Evolutionary conservation across 495 filamentous ascomycete species (phyloP), one percentile per base, ranked within the genome.

Genomic region (Penicillium salamii): DNA sequence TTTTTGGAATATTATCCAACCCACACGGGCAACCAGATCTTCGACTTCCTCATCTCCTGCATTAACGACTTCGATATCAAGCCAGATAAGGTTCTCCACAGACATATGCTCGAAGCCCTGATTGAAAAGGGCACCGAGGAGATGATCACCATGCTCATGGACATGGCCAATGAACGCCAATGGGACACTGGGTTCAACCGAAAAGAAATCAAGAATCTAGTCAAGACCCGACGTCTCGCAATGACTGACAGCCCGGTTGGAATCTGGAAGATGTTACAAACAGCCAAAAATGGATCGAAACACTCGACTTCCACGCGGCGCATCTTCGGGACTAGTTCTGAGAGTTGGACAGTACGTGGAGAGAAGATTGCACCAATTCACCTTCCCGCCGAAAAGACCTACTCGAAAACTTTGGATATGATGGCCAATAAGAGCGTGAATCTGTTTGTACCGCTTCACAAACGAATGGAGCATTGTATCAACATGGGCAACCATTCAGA

Each of bases 181-280:
- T 76, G 73, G 73, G 61, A 67, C 8, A 52, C 68, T 2, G 46
- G 46, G 1, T 33, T 74, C 11, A 50, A 67, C 21, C 58, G 70
- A 11, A 32, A 61, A 5, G 46, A 61, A 12, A 58, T 71, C 26
- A 11, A 63, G 24, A 54, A 59, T 7, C 60, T 67, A 20, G 8
- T 75, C 12, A 61, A 55, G 3, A 42, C 40, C 3, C 67, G 65
- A n/a, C 66, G 62, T 3, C 37, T 63, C 13, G 57, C 64, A 34
- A 66, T 71, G 44, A 63, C 67, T 40, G 47, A 61, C 1, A 55
- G 62, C 3, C 73, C 71, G 0, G 63, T 71, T 14, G 70, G 73
- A 11, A 58, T 69, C 40, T 76, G 71, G 71, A 65, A 69, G 15
- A 71, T 75, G 73, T 49, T 75, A 12, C 69, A 72, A 37, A 66